phyloP scores from a whole-genome alignment of 2,329 filamentous ascomycete genomes.

The Sporothrix euskadiensis region DNA sequence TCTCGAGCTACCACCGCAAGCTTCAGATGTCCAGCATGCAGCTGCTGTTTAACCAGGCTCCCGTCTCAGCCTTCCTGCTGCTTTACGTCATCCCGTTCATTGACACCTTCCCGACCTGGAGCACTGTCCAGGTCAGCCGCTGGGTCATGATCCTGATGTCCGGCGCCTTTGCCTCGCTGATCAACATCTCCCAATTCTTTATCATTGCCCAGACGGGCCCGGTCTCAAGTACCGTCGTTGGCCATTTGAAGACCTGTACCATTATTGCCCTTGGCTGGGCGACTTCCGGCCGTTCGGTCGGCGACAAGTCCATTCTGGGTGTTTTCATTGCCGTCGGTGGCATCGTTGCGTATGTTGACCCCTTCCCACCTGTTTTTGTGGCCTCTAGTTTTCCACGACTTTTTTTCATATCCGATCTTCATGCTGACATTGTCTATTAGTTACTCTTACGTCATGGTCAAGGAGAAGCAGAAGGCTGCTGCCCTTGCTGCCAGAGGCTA shows the following conservation, averaged over 20 bases:
- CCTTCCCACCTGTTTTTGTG: background rate
- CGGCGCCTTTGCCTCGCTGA: slow-evolving; percentile 62
- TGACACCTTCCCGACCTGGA: slow-evolving; percentile 62
- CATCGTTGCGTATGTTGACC: slow-evolving; percentile 54
- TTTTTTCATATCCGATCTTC: background rate
- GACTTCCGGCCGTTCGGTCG: slow-evolving; percentile 55
- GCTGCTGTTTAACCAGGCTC: slow-evolving; percentile 67
- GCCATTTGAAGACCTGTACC: slow-evolving; percentile 65
- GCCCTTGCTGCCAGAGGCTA: slow-evolving; percentile 21
- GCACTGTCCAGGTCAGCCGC: slow-evolving; percentile 50
- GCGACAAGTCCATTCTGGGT: slow-evolving; percentile 57
- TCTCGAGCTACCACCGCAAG: slow-evolving; percentile 64
- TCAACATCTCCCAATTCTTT: slow-evolving; percentile 66
- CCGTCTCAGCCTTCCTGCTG: slow-evolving; percentile 61
- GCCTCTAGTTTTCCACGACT: background rate
- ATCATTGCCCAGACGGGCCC: slow-evolving; percentile 63
- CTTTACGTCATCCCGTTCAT: slow-evolving; percentile 67
- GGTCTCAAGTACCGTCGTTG: slow-evolving; percentile 65
- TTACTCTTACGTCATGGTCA: slow-evolving; percentile 40
- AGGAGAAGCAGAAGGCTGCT: slow-evolving; percentile 33
- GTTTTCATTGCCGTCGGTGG: slow-evolving; percentile 58
- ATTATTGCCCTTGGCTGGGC: slow-evolving; percentile 66
- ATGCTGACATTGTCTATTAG: slow-evolving; percentile 30
- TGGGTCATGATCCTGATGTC: slow-evolving; percentile 65
- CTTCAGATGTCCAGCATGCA: slow-evolving; percentile 69